Conservation (phyloP, 352 stramenopile species). For the Achlya hypogyna region DNA sequence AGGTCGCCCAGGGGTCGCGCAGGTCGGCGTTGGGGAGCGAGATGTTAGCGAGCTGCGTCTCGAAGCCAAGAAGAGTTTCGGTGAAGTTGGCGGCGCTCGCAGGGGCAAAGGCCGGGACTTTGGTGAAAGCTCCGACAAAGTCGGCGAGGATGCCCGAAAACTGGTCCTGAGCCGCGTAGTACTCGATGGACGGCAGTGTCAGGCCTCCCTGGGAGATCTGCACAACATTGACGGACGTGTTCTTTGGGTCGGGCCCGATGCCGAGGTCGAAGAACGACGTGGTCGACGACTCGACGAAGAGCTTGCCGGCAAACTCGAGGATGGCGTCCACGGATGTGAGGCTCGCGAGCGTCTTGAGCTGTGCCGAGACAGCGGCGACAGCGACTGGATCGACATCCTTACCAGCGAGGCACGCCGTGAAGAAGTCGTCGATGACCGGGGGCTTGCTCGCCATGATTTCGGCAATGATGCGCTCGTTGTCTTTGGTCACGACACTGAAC, state of each 20-base stretch:
- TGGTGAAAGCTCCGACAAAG: not conserved
- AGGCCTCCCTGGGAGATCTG: slow-evolving; percentile 45
- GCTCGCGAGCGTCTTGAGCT: slow-evolving; percentile 34
- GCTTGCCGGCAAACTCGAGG: slow-evolving; percentile 33
- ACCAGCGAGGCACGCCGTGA: slow-evolving; percentile 39
- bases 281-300: slow-evolving; percentile 34
- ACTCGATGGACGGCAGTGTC: slow-evolving; percentile 52
- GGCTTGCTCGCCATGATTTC: slow-evolving; percentile 39
- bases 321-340: slow-evolving; percentile 33
- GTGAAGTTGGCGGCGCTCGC: slow-evolving; percentile 20
- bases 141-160: slow-evolving; percentile 37
- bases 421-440: slow-evolving; percentile 41
- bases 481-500: slow-evolving; percentile 72
- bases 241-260: slow-evolving; percentile 34
- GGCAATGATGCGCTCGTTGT: slow-evolving; percentile 51
- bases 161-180: slow-evolving; percentile 41
- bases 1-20: slow-evolving; percentile 76
- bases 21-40: slow-evolving; percentile 82
- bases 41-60: slow-evolving; percentile 70
- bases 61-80: slow-evolving; percentile 49
- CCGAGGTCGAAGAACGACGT: slow-evolving; percentile 42
- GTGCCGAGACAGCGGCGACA: slow-evolving; percentile 30
- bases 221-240: slow-evolving; percentile 39
- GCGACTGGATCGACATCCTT: slow-evolving; percentile 33
- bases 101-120: not conserved